Evolutionary conservation across 2,329 filamentous ascomycete genomes (phyloP), one percentile per base, ranked within the genome.

Genomic region (Fusarium sublunatum): DNA sequence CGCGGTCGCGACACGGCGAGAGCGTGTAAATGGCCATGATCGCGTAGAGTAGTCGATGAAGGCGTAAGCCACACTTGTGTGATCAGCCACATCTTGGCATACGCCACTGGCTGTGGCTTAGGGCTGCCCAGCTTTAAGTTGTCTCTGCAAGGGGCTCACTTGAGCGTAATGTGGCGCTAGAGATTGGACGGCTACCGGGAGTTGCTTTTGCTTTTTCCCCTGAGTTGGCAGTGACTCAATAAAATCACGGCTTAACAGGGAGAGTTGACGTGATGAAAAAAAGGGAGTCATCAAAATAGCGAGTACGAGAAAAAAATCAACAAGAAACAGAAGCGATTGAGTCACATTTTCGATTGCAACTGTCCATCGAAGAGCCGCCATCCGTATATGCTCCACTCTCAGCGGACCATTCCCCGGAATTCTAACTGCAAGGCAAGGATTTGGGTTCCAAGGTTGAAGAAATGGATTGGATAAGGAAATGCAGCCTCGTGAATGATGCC

Each of bases 11-110:
- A 65, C 50, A 59, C 63, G 64, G 69, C 66, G 61, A 53, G 36
- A 69, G 57, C 69, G 69, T 71, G 69, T 71, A 70, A 70, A 70
- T 70, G 62, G 69, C 57, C 58, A 39, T 43, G 65, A 54, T 71
- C 69, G 69, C 69, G 69, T 70, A 61, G 44, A 65, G 69, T 70
- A 59, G 31, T 24, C 35, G 19, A 41, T 10, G 32, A n/a, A n/a
- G 12, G 32, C 19, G 19, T 19, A 19, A 19, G 42, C 58, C 58
- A 61, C 48, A 46, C 3, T 35, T 13, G 12, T 26, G 24, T 12
- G 15, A 9, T 12, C 22, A 22, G 38, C 24, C 59, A 59, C 42
- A 44, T 25, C 25, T 24, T 42, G 32, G 25, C 39, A 38, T 41
- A 34, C 53, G 48, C 46, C 58, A 47, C 26, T 34, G 19, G 19